A percentile compares a stretch with the other conserved stretches of the same genome.
phyloP scores from a whole-genome alignment of 1,284 basidiomycete species.

The Laetiporus sulphureus region DNA sequence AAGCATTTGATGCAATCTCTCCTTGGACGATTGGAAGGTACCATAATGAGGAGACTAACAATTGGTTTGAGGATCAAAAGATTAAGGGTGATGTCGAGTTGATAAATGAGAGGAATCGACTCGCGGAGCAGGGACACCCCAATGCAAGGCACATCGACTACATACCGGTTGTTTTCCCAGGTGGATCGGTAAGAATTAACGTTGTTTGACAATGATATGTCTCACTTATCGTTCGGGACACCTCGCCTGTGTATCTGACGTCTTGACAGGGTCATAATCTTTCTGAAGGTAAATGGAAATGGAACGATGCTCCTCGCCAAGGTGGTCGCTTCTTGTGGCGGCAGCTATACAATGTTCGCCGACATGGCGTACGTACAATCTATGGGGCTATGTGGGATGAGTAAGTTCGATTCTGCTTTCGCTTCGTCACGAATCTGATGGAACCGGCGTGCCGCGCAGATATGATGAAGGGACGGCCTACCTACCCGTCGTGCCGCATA shows the following conservation, averaged over 20 bases:
- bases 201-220: neutral
- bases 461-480: slow-evolving; percentile 78
- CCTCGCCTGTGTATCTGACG: no score
- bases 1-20: slow-evolving; percentile 67
- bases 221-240: neutral
- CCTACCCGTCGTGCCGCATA: slow-evolving; percentile 57
- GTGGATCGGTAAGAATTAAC: slow-evolving; percentile 52
- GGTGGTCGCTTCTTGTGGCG: slow-evolving; percentile 72
- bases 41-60: slow-evolving; percentile 46
- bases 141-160: slow-evolving; percentile 56
- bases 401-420: slow-evolving; percentile 34
- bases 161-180: slow-evolving; percentile 68
- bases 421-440: neutral
- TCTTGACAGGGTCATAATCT: slow-evolving; percentile 59
- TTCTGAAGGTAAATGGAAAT: slow-evolving; percentile 58
- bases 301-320: slow-evolving; percentile 59
- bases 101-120: slow-evolving; percentile 43
- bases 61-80: slow-evolving; percentile 50
- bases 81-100: slow-evolving; percentile 57
- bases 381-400: slow-evolving; percentile 85
- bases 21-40: slow-evolving; percentile 74
- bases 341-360: slow-evolving; percentile 59
- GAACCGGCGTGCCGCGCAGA: slow-evolving; percentile 31
- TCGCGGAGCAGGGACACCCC: slow-evolving; percentile 24
- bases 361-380: slow-evolving; percentile 55